These are phyloP conservation scores for Phytophthora pinifolia DNA, from an alignment of 352 stramenopile species.

Conservation along the genomic window DNA sequence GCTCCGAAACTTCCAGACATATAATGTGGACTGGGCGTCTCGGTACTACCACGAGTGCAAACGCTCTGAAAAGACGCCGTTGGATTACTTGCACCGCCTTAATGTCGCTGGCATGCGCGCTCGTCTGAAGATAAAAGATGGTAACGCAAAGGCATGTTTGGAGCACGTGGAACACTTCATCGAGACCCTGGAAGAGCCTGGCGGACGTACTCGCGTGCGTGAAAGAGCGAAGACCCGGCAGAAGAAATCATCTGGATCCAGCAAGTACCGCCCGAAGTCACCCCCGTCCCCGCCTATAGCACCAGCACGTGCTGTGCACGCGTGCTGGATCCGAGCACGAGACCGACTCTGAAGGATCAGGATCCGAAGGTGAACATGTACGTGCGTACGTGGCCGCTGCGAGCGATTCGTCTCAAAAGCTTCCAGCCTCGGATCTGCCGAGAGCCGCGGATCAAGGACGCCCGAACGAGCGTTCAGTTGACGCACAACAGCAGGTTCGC, in stretches of 20 bases:
- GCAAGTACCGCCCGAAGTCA: background rate
- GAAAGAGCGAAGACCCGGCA: background rate
- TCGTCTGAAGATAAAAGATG: background rate
- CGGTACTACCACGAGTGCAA: conserved; percentile 5
- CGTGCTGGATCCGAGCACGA: background rate
- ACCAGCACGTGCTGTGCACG: background rate
- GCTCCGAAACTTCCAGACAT: no score
- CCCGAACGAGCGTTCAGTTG: no score
- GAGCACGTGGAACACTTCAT: conserved; percentile 20
- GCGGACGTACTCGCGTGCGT: background rate
- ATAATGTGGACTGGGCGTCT: background rate
- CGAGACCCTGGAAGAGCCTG: conserved; percentile 7
- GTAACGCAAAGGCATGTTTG: background rate
- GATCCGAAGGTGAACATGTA: background rate
- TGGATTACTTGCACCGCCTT: conserved; percentile 4
- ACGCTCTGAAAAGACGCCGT: background rate
- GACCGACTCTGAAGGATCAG: background rate
- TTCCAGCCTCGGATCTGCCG: no score
- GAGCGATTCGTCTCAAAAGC: no score
- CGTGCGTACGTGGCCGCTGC: background rate
- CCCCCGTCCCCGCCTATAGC: background rate
- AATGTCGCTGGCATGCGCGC: conserved; percentile 3
- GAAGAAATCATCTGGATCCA: conserved; percentile 2
- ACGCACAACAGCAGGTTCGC: no score
- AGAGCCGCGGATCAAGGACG: no score